Evolutionary conservation across 805 yeast genomes (phyloP), one percentile per base, ranked within the genome.

Genomic region (Metschnikowia gruessii): DNA sequence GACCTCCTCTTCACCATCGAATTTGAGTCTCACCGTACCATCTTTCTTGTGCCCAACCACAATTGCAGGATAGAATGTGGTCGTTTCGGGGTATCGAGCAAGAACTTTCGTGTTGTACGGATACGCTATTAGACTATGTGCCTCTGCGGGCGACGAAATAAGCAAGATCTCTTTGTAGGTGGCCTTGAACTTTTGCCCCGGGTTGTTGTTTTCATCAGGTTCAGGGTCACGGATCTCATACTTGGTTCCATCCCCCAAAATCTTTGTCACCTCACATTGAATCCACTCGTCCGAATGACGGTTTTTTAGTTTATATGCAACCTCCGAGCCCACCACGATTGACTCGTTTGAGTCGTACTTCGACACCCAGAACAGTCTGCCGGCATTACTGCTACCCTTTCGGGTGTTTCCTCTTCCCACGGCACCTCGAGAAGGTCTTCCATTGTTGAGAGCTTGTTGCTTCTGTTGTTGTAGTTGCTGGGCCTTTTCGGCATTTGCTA

Each of bases 141-240:
- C 74, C 10, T 71, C 77, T 1, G 65, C 68, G 2, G 61, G 57
- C 1, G 83, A 77, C 0, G 95, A 88, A 36, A 94, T 85, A 32
- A 86, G 68, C 18, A 88, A 75, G 3, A 88, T 66, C 54, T 94
- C 98, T 59, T 84, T 85, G 76, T 87, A 81, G 17, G 79, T 83
- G 9, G 96, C 90, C 57, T 83, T 85, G 68, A 84, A 94, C 1
- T 86, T 74, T 57, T 85, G 92, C 2, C 96, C 97, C 3, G 91
- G 86, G 47, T 91, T 88, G 52, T 86, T 87, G 55, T 82, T 78
- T 58, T 92, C 98, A 60, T 94, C 99, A 0, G 99, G 98, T 59
- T 94, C 99, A 0, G 98, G 97, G 64, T 94, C 99, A 56, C 88
- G 81, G n/a, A 94, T 91, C 65, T 94, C 98, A 62, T 84, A 90